phyloP scores from a whole-genome alignment of 2,329 filamentous ascomycete genomes.

The Didymosphaeria variabile region DNA sequence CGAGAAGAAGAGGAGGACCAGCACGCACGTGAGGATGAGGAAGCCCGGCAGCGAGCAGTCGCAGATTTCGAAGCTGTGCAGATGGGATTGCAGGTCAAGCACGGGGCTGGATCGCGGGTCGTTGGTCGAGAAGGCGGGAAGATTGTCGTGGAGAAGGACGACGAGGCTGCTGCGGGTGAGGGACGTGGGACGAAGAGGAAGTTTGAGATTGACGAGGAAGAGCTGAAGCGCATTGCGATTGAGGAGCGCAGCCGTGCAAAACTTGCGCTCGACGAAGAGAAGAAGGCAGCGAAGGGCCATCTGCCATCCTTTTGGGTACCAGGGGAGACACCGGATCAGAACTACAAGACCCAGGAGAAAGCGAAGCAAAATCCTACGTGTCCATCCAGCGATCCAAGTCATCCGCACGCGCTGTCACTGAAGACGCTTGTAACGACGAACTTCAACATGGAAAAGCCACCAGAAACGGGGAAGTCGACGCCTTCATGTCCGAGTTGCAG shows the following conservation, averaged over 20 bases:
- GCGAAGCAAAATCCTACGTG: conserved; percentile 76
- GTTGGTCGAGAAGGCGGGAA: conserved; percentile 56
- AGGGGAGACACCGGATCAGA: conserved; percentile 73
- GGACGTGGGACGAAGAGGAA: conserved; percentile 72
- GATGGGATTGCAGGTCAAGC: conserved; percentile 64
- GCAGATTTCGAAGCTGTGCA: conserved; percentile 86
- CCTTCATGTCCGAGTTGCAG: conserved; percentile 84
- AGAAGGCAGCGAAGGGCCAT: conserved; percentile 68
- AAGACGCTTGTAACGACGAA: conserved; percentile 78
- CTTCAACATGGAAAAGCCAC: conserved; percentile 76
- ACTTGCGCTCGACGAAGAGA: conserved; percentile 76
- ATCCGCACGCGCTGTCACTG: conserved; percentile 78
- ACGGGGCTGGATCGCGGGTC: conserved; percentile 46
- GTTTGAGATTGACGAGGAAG: conserved; percentile 80
- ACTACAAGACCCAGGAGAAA: conserved; percentile 56
- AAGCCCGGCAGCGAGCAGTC: conserved; percentile 75
- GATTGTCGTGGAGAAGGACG: conserved; percentile 53
- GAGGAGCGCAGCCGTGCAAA: conserved; percentile 76
- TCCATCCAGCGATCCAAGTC: conserved; percentile 73
- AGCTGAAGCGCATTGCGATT: conserved; percentile 73
- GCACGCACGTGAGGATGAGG: conserved; percentile 69
- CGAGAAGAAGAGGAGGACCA: conserved; percentile 70
- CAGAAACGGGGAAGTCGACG: conserved; percentile 58
- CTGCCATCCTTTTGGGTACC: conserved; percentile 95
- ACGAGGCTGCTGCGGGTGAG: conserved; percentile 39